Base-by-base conservation (phyloP, 2,329 filamentous ascomycete genomes). In the Rugonectria rugulosa region DNA sequence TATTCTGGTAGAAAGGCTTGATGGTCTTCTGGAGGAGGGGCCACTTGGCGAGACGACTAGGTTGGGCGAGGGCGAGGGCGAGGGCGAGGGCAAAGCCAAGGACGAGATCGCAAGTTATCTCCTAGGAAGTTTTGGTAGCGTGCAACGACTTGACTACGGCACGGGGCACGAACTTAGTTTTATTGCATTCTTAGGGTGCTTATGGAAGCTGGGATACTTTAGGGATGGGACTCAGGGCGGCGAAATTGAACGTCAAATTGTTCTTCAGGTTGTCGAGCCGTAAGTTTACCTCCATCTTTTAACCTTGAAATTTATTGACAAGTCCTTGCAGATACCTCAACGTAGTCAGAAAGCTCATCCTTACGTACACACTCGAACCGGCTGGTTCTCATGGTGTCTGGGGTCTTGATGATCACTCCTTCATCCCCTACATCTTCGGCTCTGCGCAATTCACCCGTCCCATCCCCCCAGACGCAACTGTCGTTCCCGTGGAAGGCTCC, bases 321-420 rank as follows among this genome's bases (percentile, higher is more conserved):
- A 5, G 14, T 23, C n/a, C 8, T 4, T 15, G 4, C 9, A 92
- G 89, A 34, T 96, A 96, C 68, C 79, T 96, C n/a, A 78, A 80
- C 26, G 87, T 98, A 2, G 81, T 97, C 40, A 88, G 95, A 32
- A 86, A 84, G 36, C 81, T 99, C 9, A 97, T 99, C 65, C 79
- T 91, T 45, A 94, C 88, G 3, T 99, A 98, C 72, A 97, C 88
- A 1, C 84, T 99, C 17, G 95, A 99, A 70, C 95, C 95, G 4
- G 95, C 95, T 6, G 95, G 95, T 3, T 96, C 94, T 1, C 95
- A 98, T 70, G 95, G 95, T 3, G 95, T 99, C 17, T 99, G 95
- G 95, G 95, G 95, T 17, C 81, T 99, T n/a, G 95, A 99, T 71
- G 95, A 99, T 72, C 94, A 99, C 75, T 93, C 87, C 8, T 98